phyloP scores from a whole-genome alignment of 805 yeast species.

The Candida nanaspora region DNA sequence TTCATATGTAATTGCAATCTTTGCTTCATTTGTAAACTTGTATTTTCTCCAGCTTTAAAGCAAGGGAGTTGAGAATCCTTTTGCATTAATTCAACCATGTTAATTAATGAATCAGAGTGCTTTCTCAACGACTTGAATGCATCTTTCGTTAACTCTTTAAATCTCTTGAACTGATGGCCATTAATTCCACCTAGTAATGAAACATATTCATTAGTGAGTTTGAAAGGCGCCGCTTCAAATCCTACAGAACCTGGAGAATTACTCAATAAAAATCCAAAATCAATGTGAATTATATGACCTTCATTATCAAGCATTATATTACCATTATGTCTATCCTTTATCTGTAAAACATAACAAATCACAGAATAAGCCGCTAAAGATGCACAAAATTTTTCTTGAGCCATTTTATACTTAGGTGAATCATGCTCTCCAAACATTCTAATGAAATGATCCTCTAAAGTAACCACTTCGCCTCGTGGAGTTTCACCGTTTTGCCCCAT shows the following conservation, averaged over 20 bases:
- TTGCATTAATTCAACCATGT: constrained; percentile 91
- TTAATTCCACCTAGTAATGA: constrained; percentile 80
- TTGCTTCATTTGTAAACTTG: constrained; percentile 71
- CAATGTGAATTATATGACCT: constrained; percentile 93
- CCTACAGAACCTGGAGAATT: constrained; percentile 97
- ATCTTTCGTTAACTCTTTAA: constrained; percentile 55
- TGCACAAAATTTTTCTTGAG: constrained; percentile 78
- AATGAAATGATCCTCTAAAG: constrained; percentile 71
- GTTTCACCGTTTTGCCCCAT: constrained; percentile 61
- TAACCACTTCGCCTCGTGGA: constrained; percentile 61
- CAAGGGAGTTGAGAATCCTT: constrained; percentile 87
- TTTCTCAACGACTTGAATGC: constrained; percentile 72
- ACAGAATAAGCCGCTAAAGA: constrained; percentile 91
- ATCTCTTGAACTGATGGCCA: constrained; percentile 51
- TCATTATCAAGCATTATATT: constrained; percentile 94
- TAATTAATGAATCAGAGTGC: constrained; percentile 65
- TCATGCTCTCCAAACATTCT: constrained; percentile 65
- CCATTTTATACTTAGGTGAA: constrained; percentile 51
- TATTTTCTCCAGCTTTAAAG: constrained; percentile 79
- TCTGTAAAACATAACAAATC: constrained; percentile 82
- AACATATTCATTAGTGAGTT: constrained; percentile 81
- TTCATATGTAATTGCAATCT: constrained; percentile 72
- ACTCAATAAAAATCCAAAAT: constrained; percentile 87
- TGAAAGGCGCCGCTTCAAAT: constrained; percentile 96
- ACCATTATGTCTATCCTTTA: constrained; percentile 96